Base-by-base conservation (phyloP, 768 basidiomycete species). In the Coprinopsis cinerea region DNA sequence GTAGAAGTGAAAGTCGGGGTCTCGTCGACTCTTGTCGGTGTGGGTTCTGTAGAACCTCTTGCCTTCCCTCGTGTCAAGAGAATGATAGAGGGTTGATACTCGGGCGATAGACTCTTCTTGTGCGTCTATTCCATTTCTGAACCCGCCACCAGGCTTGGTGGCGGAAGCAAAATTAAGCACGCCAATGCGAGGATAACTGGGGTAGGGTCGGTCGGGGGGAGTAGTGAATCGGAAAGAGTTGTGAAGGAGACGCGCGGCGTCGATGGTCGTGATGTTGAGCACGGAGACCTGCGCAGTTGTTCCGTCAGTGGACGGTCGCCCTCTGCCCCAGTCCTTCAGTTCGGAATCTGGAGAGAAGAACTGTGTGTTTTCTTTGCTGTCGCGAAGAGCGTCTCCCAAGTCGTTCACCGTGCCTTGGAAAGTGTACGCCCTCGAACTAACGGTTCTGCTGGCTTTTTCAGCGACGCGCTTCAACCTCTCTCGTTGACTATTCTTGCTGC, bases 81-180 rank as follows among this genome's bases (percentile, higher is more conserved):
- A 75, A 1, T 75, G 68, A 55, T 82, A 86, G 4, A 91, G 66
- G 4, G 82, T 84, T 10, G 86, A 88, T 3, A 85, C 78, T 35
- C 88, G 80, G 10, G 88, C 86, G 57, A 91, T 76, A 30, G 82
- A 82, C 62, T 91, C 88, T 62, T 91, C 88, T 57, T 91, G 88
- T 1, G 88, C 88, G 51, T 81, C 78, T 0, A 85, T 79, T 14
- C 88, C 88, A 48, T 64, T 72, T 51, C 77, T 72, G 64, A 91
- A 89, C 4, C 88, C 88, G 2, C 88, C 87, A 1, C 88, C 87
- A 1, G 85, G 82, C 30, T 79, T 78, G 44, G 76, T 83, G 2
- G 88, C 86, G 0, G 83, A 85, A 1, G 87, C 87, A 58, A 89
- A 89, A 60, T 83, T 89, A 24, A 90, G 76, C 14, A 89, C 65